Evolutionary conservation across 2,329 filamentous ascomycete species (phyloP).

Genomic region (Neonectria neomacrospora): DNA sequence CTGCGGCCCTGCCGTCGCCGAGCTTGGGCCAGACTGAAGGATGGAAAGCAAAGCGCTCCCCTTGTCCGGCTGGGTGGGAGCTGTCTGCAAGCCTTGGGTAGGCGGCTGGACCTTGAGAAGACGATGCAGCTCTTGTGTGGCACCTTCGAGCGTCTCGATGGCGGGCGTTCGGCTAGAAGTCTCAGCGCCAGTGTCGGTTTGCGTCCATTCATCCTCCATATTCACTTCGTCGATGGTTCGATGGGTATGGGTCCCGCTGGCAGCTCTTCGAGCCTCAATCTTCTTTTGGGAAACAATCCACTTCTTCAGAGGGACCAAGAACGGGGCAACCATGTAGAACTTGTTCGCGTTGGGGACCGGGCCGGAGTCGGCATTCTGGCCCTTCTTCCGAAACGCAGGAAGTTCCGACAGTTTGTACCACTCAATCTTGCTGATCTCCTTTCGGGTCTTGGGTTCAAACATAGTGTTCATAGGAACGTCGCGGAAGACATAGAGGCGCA

Average conservation of each 20-base stretch:
- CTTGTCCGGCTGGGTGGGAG: slow-evolving; percentile 53
- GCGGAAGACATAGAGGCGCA: slow-evolving; percentile 91
- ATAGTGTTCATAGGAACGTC: slow-evolving; percentile 86
- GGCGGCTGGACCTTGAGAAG: slow-evolving; percentile 66
- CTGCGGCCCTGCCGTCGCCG: slow-evolving; percentile 28
- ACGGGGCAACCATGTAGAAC: slow-evolving; percentile 98
- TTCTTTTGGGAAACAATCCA: slow-evolving; percentile 91
- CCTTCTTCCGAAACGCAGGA: slow-evolving; percentile 79
- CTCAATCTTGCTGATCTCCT: slow-evolving; percentile 96
- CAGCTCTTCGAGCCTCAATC: slow-evolving; percentile 65
- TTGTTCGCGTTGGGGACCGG: slow-evolving; percentile 77
- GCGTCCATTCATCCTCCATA: slow-evolving; percentile 71
- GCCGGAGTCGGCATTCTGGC: slow-evolving; percentile 64
- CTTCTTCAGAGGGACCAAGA: slow-evolving; percentile 84
- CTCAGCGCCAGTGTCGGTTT: slow-evolving; percentile 50
- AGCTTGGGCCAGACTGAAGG: slow-evolving; percentile 53
- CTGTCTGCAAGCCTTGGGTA: slow-evolving; percentile 59
- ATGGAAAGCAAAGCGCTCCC: slow-evolving; percentile 65
- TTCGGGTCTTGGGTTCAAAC: slow-evolving; percentile 91
- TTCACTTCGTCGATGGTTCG: slow-evolving; percentile 64
- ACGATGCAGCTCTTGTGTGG: slow-evolving; percentile 63
- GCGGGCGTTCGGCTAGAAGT: slow-evolving; percentile 49
- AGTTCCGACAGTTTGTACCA: slow-evolving; percentile 94
- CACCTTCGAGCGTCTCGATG: slow-evolving; percentile 61
- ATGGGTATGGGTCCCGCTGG: slow-evolving; percentile 54